Evolutionary conservation across 306 rosid species (phyloP), one percentile per base, ranked within the genome.

Genomic region (Pterocarpus santalinus): DNA sequence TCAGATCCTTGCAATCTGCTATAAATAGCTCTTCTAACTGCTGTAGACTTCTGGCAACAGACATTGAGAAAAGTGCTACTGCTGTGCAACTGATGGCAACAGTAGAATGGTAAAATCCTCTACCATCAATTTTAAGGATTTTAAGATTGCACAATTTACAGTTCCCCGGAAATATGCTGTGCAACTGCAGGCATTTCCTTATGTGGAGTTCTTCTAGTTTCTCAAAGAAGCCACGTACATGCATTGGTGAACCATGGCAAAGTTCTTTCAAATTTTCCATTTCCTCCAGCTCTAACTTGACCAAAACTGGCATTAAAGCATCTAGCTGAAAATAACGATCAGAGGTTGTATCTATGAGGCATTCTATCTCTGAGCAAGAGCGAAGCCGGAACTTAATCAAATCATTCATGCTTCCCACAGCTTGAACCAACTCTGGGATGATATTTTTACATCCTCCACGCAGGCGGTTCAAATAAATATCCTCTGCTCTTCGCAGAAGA

Each of bases 341-440:
- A n/a, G 32, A 14, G 30, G 76, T 51, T 35, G 81, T 68, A 68
- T 78, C 76, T 0, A 78, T 56, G 47, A 78, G 58, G 64, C 61
- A 78, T 2, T 78, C 61, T 28, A 55, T 78, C 60, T 78, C 49
- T 3, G 3, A 9, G 41, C 82, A 78, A 78, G 68, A 56, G 5
- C 7, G 34, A 67, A 78, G 67, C 11, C 44, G 2, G 12, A 78
- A 55, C 9, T 28, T 47, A 15, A 60, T 5, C 69, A 68, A 56
- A 15, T 78, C 76, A 56, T n/a, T 16, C 75, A 78, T 53, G 68
- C 69, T 55, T 67, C 75, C 81, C 32, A 66, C 81, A 5, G 39
- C 28, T 68, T 5, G 36, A 68, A 53, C 61, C 47, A 68, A 39
- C 16, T 56, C 58, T 16, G 69, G 82, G 75, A 69, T 11, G 28